Evolutionary conservation across 257 asterid species (phyloP), one percentile per base, ranked within the genome.

Genomic region (Nicotiana obtusifolia): DNA sequence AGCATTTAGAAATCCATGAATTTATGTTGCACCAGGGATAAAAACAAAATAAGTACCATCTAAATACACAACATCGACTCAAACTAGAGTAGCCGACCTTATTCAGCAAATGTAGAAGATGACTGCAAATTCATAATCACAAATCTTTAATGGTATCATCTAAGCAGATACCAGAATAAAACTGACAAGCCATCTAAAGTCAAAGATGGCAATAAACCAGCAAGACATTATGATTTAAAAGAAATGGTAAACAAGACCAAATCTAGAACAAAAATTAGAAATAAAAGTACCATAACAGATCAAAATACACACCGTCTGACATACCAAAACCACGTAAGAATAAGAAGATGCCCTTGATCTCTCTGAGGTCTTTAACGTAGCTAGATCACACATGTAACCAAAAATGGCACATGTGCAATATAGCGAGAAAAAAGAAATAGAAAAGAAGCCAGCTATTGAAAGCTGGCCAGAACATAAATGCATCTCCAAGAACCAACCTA

Each of bases 151-250:
- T 20, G 57, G 41, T 20, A 35, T 7, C 1, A 10, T 20, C 59
- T 41, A 30, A 41, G 54, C 77, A 69, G 4, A n/a, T 11, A 69
- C 92, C 92, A 13, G 97, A 95, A 6, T 89, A 83, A 88, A 33
- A 13, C 31, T n/a, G 13, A 41, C 59, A 20, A 41, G 78, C 78
- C 57, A 69, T 69, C 13, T 41, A 10, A 69, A 41, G 14, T 37
- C 20, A 69, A 71, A 44, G 20, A 71, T 49, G 79, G 22, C 15
- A 47, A 73, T 47, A 47, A 73, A 47, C 41, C 61, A 7, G 24
- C n/a, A 41, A 41, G 8, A 47, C 24, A 16, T 15, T 47, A 7
- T 22, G 16, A 73, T 47, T 47, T 41, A 56, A 73, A 22, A 47
- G 60, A 71, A 22, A 49, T 24, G 62, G 80, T 15, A 24, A 73